Conservation (phyloP, 495 filamentous ascomycete species). For the Saxispiralis lemnorum region DNA sequence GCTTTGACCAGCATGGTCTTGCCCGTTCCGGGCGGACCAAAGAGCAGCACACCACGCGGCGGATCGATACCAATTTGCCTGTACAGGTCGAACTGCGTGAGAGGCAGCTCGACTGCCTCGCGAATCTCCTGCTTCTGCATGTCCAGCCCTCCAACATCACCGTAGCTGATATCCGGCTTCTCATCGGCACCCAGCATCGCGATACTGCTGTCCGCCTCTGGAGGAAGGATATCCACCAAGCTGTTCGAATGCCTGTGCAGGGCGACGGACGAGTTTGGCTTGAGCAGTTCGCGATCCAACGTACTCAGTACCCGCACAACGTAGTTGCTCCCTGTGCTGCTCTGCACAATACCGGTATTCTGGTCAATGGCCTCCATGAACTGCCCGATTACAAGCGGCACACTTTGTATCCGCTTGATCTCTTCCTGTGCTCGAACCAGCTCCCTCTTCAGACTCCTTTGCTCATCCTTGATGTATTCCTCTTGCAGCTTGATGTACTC, state of each 20-base stretch:
- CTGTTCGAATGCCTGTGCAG: slow-evolving; percentile 96
- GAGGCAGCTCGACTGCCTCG: slow-evolving; percentile 86
- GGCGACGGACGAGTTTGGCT: slow-evolving; percentile 92
- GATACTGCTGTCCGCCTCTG: slow-evolving; percentile 94
- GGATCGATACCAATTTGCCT: slow-evolving; percentile 97
- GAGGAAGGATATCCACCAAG: slow-evolving; percentile 91
- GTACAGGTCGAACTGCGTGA: slow-evolving; percentile 96
- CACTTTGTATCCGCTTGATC: slow-evolving; percentile 98
- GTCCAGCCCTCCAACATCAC: slow-evolving; percentile 90
- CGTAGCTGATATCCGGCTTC: slow-evolving; percentile 96
- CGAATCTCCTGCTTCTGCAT: slow-evolving; percentile 99
- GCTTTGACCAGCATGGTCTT: slow-evolving; percentile 99
- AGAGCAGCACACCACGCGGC: slow-evolving; percentile 85
- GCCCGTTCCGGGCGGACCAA: slow-evolving; percentile 89
- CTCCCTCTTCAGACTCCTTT: slow-evolving; percentile 92
- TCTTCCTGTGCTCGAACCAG: slow-evolving; percentile 95
- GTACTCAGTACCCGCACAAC: slow-evolving; percentile 97
- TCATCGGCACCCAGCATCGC: slow-evolving; percentile 92
- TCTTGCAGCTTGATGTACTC: slow-evolving; percentile 97
- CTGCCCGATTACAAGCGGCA: slow-evolving; percentile 92
- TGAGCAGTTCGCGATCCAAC: slow-evolving; percentile 91
- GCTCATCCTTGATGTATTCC: slow-evolving; percentile 99
- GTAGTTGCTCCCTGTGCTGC: slow-evolving; percentile 94
- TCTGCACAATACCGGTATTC: slow-evolving; percentile 97
- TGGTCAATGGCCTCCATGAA: slow-evolving; percentile 99